phyloP scores from a whole-genome alignment of 352 stramenopile genomes.

The Globisporangium irregulare region DNA sequence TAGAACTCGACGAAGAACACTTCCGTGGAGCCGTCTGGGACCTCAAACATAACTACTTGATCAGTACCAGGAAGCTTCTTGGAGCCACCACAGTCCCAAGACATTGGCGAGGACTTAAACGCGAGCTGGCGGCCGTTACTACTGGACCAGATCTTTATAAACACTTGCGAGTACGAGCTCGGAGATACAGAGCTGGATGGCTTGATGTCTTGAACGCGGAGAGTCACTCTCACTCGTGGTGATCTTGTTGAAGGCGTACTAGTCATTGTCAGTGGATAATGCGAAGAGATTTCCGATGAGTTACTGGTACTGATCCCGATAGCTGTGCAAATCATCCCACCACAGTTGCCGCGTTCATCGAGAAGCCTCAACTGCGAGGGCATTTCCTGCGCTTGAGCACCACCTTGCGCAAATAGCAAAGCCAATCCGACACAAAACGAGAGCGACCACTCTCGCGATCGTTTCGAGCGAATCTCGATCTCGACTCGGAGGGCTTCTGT shows the following conservation, averaged over 20 bases:
- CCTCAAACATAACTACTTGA: background rate
- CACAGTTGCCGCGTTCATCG: background rate
- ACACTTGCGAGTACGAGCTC: background rate
- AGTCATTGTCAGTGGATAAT: background rate
- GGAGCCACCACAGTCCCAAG: background rate
- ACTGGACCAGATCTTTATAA: slow-evolving; percentile 16
- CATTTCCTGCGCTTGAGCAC: background rate
- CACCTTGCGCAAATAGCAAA: background rate
- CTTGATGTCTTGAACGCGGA: slow-evolving; percentile 7
- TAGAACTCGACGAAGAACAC: slow-evolving; percentile 17
- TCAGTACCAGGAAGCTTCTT: background rate
- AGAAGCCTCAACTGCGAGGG: slow-evolving; percentile 8
- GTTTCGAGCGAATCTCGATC: slow-evolving; percentile 10
- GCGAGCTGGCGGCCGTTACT: slow-evolving; percentile 1
- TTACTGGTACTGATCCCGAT: background rate
- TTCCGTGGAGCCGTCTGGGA: background rate
- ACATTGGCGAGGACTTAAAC: background rate
- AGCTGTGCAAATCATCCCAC: background rate
- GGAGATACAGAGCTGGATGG: background rate
- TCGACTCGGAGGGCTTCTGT: slow-evolving; percentile 10
- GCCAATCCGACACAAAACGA: slow-evolving; percentile 11
- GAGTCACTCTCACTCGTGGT: background rate
- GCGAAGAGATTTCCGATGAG: background rate
- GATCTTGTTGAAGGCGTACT: background rate
- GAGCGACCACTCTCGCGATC: slow-evolving; percentile 11